These are phyloP conservation scores for Pythium aphanidermatum DNA, from an alignment of 352 stramenopile genomes.

Conservation along the genomic window DNA sequence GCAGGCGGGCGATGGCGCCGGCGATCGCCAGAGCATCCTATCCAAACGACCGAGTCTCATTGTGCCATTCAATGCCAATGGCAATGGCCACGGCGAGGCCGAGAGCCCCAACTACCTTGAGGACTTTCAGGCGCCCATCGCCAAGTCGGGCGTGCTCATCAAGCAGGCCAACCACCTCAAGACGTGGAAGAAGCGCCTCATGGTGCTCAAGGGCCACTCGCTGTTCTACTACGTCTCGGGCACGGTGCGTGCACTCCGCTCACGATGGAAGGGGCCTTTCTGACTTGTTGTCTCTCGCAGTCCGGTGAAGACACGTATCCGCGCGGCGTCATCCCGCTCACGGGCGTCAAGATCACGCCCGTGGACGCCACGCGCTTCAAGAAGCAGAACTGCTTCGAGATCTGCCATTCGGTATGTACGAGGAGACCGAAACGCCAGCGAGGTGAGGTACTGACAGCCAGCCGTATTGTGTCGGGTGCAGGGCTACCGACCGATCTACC, in stretches of 20 bases:
- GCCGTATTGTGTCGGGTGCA: too few species aligned
- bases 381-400: conserved; percentile 84
- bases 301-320: conserved; percentile 83
- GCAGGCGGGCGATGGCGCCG: conserved; percentile 13
- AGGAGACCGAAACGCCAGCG: too few species aligned
- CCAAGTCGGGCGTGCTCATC: conserved; percentile 80
- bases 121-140: conserved; percentile 77
- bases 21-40: conserved; percentile 48
- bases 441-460: too few species aligned
- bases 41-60: conserved; percentile 74
- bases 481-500: conserved; percentile 74
- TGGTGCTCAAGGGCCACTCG: conserved; percentile 84
- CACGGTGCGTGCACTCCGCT: conserved; percentile 37
- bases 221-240: conserved; percentile 87
- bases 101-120: conserved; percentile 59
- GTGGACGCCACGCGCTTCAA: conserved; percentile 78
- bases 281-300: conserved; percentile 24
- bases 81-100: conserved; percentile 20
- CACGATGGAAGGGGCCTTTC: neutral
- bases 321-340: conserved; percentile 67
- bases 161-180: conserved; percentile 88
- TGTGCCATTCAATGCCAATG: conserved; percentile 46
- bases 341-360: conserved; percentile 71
- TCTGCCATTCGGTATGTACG: conserved; percentile 64
- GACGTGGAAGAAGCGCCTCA: conserved; percentile 86